These are phyloP conservation scores for Takashimella koratensis DNA, from an alignment of 1,284 basidiomycete genomes.

Conservation along the genomic window DNA sequence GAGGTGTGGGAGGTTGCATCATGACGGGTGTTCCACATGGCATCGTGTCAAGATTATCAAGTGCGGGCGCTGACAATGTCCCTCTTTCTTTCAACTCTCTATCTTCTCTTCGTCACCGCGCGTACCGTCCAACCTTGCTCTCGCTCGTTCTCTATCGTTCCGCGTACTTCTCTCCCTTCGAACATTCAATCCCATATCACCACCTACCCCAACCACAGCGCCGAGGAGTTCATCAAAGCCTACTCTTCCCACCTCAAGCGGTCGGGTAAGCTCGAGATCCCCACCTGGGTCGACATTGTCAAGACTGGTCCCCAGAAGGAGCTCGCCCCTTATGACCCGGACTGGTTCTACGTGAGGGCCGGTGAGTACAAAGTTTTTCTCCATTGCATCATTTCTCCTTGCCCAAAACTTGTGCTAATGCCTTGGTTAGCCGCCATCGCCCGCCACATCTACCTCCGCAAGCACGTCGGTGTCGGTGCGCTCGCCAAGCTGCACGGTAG, in stretches of 20 bases:
- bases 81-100: neutral
- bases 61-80: neutral
- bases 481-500: constrained; percentile 97
- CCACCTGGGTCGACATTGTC: constrained; percentile 98
- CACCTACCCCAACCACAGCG: constrained; percentile 21
- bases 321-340: constrained; percentile 96
- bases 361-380: constrained; percentile 57
- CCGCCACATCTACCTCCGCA: constrained; percentile 99
- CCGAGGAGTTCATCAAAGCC: constrained; percentile 72
- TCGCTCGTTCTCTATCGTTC: neutral
- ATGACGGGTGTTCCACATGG: neutral
- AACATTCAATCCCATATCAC: neutral
- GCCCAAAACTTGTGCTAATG: neutral
- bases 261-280: constrained; percentile 83
- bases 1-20: neutral
- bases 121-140: neutral
- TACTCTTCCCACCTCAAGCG: constrained; percentile 72
- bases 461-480: constrained; percentile 91
- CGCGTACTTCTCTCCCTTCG: neutral
- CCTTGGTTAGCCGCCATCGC: constrained; percentile 76
- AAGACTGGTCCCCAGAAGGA: constrained; percentile 99
- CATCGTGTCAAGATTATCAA: neutral
- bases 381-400: neutral
- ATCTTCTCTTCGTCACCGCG: neutral
- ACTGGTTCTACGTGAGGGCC: constrained; percentile 99